phyloP scores from a whole-genome alignment of 495 filamentous ascomycete species.

The Penicillium paxilli region DNA sequence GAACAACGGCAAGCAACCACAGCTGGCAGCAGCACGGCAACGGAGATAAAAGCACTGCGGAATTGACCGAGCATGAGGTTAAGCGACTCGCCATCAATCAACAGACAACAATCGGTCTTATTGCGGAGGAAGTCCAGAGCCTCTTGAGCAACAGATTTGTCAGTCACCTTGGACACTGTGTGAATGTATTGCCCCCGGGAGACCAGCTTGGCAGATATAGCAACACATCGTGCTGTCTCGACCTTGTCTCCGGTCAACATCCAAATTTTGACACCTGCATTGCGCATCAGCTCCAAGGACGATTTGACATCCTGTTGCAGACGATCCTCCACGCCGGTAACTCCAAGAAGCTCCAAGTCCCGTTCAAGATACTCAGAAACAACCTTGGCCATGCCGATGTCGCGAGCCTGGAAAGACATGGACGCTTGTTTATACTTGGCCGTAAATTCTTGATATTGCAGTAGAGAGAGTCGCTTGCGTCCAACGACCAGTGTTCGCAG shows the following conservation, averaged over 20 bases:
- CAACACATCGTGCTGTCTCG: conserved; percentile 95
- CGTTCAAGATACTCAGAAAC: conserved; percentile 80
- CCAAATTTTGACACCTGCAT: conserved; percentile 99
- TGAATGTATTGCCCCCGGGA: conserved; percentile 93
- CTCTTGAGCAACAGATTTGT: conserved; percentile 67
- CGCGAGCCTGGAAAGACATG: conserved; percentile 74
- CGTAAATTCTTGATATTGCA: conserved; percentile 80
- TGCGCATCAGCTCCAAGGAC: conserved; percentile 88
- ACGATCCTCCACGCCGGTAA: conserved; percentile 97
- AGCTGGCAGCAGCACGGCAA: conserved; percentile 84
- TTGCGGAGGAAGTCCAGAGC: conserved; percentile 83
- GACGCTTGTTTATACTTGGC: conserved; percentile 75
- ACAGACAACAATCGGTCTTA: conserved; percentile 83
- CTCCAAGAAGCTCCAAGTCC: conserved; percentile 88
- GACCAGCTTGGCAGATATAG: conserved; percentile 92
- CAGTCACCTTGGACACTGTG: conserved; percentile 74
- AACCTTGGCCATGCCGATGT: conserved; percentile 75
- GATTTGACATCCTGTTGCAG: conserved; percentile 94
- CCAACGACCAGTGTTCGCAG: conserved; percentile 93
- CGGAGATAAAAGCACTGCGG: conserved; percentile 78
- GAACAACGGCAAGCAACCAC: conserved; percentile 97
- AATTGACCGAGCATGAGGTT: conserved; percentile 79
- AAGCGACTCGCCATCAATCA: conserved; percentile 93
- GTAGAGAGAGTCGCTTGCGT: conserved; percentile 70
- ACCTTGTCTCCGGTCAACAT: conserved; percentile 99